Conservation (phyloP, 2,329 filamentous ascomycete species). For the Venturia asperata region DNA sequence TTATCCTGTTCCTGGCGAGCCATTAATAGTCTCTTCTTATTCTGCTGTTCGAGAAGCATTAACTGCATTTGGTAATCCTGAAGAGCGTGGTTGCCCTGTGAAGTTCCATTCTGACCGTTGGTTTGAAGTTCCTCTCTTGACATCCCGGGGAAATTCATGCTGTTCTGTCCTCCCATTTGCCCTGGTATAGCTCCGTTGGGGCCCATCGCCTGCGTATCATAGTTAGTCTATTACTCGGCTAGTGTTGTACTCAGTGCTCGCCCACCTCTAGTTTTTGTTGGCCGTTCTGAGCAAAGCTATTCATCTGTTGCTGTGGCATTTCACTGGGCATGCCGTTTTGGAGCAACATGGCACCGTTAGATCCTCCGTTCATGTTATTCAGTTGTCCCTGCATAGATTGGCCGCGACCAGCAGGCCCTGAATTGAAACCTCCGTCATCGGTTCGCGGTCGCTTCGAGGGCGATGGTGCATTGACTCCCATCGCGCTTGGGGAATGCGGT, state of each 20-base stretch:
- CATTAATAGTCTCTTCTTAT: slow-evolving; percentile 80
- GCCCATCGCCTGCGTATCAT: slow-evolving; percentile 67
- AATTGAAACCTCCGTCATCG: slow-evolving; percentile 64
- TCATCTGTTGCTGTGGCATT: slow-evolving; percentile 71
- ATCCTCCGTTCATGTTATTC: slow-evolving; percentile 47
- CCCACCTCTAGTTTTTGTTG: slow-evolving; percentile 77
- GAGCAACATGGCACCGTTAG: slow-evolving; percentile 52
- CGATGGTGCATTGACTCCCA: slow-evolving; percentile 71
- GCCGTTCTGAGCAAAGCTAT: slow-evolving; percentile 50
- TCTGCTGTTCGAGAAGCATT: slow-evolving; percentile 80
- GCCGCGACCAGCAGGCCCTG: slow-evolving; percentile 67
- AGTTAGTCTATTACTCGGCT: slow-evolving; percentile 50
- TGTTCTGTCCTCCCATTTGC: slow-evolving; percentile 57
- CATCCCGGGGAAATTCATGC: background rate
- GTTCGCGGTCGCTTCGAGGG: slow-evolving; percentile 85
- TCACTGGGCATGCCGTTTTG: slow-evolving; percentile 68
- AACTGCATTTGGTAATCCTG: slow-evolving; percentile 88
- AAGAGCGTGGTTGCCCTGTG: slow-evolving; percentile 66
- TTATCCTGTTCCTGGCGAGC: slow-evolving; percentile 71
- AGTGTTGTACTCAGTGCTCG: slow-evolving; percentile 19
- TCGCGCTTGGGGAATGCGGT: slow-evolving; percentile 77
- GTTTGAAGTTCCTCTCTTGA: slow-evolving; percentile 42
- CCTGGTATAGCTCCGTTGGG: slow-evolving; percentile 68
- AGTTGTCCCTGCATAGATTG: slow-evolving; percentile 66
- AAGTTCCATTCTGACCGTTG: slow-evolving; percentile 32